Evolutionary conservation across 2,329 filamentous ascomycete species (phyloP).

Genomic region (Xylariaceae sp.): DNA sequence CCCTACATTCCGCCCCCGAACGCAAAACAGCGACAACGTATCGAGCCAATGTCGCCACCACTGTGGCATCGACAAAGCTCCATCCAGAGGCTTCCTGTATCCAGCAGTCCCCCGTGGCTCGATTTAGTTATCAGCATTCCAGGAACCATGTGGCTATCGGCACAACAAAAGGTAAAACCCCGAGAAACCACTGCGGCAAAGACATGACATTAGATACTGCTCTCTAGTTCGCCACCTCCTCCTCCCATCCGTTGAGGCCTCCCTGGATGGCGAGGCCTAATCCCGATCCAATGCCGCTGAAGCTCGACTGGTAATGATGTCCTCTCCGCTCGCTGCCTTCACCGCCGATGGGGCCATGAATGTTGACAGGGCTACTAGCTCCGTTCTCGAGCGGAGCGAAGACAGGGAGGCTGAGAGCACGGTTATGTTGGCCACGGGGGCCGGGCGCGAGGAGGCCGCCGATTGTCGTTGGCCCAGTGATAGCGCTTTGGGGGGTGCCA

Average conservation of each 20-base stretch:
- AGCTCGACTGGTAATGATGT: constrained; percentile 62
- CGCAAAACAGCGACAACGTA: no score
- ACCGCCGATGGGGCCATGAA: constrained; percentile 41
- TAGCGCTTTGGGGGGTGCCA: constrained; percentile 41
- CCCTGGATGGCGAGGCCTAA: constrained; percentile 60
- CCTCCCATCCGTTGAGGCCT: constrained; percentile 63
- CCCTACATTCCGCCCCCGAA: no score
- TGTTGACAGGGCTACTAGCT: constrained; percentile 45
- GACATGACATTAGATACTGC: constrained; percentile 37
- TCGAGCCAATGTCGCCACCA: no score
- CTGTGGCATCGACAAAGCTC: no score
- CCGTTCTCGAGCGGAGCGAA: constrained; percentile 61
- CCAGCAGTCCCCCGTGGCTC: no score
- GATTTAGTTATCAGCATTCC: constrained; percentile 24
- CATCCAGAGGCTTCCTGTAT: no score
- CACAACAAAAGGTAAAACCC: constrained; percentile 23
- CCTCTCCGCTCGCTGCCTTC: constrained; percentile 55
- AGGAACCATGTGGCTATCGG: constrained; percentile 31
- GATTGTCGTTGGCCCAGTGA: constrained; percentile 60
- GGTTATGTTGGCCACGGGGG: constrained; percentile 58
- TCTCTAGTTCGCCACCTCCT: constrained; percentile 55
- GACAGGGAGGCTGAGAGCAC: constrained; percentile 82
- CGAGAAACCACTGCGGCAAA: constrained; percentile 32
- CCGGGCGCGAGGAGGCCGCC: constrained; percentile 72
- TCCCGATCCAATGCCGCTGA: constrained; percentile 52